These are phyloP conservation scores for Clarireedia sp. DNA, from an alignment of 2,329 filamentous ascomycete species.

Conservation along the genomic window DNA sequence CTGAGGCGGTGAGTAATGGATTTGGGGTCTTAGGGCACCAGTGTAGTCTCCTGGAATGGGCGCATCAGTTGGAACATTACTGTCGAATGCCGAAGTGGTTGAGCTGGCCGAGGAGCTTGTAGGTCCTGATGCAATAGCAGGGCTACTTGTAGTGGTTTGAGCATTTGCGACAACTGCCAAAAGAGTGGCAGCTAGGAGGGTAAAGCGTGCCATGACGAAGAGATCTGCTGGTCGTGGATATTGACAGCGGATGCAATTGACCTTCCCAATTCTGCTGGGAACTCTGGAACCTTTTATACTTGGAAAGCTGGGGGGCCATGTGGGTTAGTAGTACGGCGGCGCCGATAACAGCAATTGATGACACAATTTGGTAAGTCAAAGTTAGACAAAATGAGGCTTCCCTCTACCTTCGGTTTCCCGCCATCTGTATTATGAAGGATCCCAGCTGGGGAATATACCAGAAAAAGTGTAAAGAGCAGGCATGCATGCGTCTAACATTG, in stretches of 20 bases:
- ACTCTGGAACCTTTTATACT: background rate
- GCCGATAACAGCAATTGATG: background rate
- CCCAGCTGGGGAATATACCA: background rate
- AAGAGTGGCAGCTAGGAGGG: constrained; percentile 7
- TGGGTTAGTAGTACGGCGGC: background rate
- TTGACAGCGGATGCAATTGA: background rate
- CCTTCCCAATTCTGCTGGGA: background rate
- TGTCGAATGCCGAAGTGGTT: constrained; percentile 15
- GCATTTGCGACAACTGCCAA: constrained; percentile 11
- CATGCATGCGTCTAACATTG: background rate
- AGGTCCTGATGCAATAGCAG: constrained; percentile 9
- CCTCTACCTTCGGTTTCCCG: background rate
- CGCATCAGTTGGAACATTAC: constrained; percentile 18
- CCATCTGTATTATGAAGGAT: background rate
- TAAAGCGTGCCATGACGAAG: background rate
- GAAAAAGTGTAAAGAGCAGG: background rate
- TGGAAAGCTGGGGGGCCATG: background rate
- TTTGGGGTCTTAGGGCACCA: constrained; percentile 35
- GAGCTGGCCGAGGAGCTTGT: constrained; percentile 12
- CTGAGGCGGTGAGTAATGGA: constrained; percentile 47
- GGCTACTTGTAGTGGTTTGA: background rate
- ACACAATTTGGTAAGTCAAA: background rate
- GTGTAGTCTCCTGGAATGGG: constrained; percentile 21
- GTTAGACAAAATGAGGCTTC: background rate
- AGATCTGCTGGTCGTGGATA: background rate